Conservation (phyloP, 2,329 filamentous ascomycete species). For the Hypoxylon sp. region DNA sequence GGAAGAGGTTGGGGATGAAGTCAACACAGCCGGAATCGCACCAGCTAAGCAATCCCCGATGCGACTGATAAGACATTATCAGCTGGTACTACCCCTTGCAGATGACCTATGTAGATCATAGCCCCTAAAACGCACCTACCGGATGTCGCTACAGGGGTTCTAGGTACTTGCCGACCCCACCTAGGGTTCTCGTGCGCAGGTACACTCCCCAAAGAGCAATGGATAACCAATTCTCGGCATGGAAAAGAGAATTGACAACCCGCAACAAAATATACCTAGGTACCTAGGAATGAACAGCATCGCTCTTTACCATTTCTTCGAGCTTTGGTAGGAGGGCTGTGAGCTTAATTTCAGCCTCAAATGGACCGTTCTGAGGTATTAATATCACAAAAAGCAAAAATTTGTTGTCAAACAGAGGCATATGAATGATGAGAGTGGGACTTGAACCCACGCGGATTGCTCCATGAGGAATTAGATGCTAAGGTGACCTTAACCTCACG, state of each 20-base stretch:
- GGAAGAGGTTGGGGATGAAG: constrained; percentile 31
- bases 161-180: constrained; percentile 6
- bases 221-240: neutral
- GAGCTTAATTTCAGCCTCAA: neutral
- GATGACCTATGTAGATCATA: constrained; percentile 29
- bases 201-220: neutral
- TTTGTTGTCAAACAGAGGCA: neutral
- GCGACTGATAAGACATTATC: constrained; percentile 40
- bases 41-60: constrained; percentile 20
- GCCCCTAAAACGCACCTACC: constrained; percentile 7
- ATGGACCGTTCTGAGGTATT: neutral
- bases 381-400: neutral
- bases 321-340: neutral
- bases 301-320: neutral
- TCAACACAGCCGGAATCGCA: constrained; percentile 33
- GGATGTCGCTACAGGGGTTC: constrained; percentile 6
- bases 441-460: constrained; percentile 55
- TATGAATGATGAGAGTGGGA: constrained; percentile 50
- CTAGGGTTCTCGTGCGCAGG: constrained; percentile 1
- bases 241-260: neutral
- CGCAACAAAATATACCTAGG: neutral
- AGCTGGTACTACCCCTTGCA: constrained; percentile 30
- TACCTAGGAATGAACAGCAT: neutral
- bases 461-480: constrained; percentile 45
- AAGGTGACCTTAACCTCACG: constrained; percentile 56